phyloP scores from a whole-genome alignment of 352 stramenopile species.

The Globisporangium echinulatum region DNA sequence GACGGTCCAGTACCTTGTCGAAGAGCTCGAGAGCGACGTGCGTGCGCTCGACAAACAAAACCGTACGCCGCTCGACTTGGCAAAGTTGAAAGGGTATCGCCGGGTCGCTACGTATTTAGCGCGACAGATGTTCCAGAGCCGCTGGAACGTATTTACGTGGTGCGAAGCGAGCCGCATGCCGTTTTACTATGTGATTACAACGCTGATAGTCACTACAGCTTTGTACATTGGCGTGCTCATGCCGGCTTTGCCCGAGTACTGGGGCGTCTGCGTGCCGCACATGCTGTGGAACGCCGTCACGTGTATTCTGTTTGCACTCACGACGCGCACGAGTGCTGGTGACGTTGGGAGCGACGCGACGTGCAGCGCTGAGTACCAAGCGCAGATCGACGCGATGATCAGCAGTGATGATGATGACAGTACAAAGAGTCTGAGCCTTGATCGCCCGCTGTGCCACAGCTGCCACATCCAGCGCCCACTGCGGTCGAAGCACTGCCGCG shows the following conservation, averaged over 20 bases:
- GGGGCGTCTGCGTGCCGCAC: constrained; percentile 54
- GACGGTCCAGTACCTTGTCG: constrained; percentile 73
- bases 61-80: constrained; percentile 55
- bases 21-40: constrained; percentile 68
- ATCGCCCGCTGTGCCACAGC: constrained; percentile 75
- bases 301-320: constrained; percentile 63
- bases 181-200: constrained; percentile 64
- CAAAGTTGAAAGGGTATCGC: constrained; percentile 47
- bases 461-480: constrained; percentile 74
- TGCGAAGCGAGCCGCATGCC: constrained; percentile 50
- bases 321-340: constrained; percentile 49
- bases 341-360: constrained; percentile 29
- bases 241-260: constrained; percentile 44
- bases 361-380: constrained; percentile 43
- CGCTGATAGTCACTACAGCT: constrained; percentile 30
- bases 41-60: constrained; percentile 38
- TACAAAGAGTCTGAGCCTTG: constrained; percentile 40
- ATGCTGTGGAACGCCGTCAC: constrained; percentile 50
- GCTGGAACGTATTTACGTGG: constrained; percentile 68
- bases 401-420: constrained; percentile 2
- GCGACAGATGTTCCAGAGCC: constrained; percentile 22
- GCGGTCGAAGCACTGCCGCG: constrained; percentile 80
- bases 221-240: constrained; percentile 53
- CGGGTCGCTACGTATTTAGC: constrained; percentile 51
- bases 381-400: constrained; percentile 48